Percentiles rank a stretch among this genome's conserved stretches.
Conservation (phyloP, 1,284 basidiomycete genomes). For the Austroboletus rostrupii region DNA sequence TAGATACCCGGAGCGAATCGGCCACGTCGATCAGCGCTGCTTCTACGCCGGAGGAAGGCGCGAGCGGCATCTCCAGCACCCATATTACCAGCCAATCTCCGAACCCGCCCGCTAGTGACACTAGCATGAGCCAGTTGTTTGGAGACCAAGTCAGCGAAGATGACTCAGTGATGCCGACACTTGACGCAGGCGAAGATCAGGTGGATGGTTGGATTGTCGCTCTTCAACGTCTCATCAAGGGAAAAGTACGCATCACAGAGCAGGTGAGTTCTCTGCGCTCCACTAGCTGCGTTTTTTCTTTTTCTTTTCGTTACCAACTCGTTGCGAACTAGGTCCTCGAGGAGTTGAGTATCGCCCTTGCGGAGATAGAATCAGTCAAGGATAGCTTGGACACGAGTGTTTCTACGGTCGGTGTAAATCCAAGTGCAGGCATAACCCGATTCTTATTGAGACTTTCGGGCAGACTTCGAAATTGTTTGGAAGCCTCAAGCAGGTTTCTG, state of each 20-base stretch:
- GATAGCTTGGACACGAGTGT: conserved; percentile 5
- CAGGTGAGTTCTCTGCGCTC: conserved; percentile 15
- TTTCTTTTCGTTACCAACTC: background rate
- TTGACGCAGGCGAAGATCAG: conserved; percentile 7
- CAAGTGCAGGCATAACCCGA: background rate
- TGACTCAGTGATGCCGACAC: background rate
- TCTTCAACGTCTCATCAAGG: conserved; percentile 30
- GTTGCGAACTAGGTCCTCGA: conserved; percentile 20
- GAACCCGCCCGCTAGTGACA: background rate
- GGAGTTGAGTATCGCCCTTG: conserved; percentile 24
- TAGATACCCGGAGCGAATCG: conserved; percentile 4
- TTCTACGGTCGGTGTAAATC: conserved; percentile 15
- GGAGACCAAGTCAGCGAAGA: background rate
- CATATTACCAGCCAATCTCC: conserved; percentile 20
- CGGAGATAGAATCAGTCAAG: conserved; percentile 29
- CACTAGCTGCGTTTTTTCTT: background rate
- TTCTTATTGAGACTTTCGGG: background rate
- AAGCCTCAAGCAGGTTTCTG: conserved; percentile 22
- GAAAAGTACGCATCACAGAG: conserved; percentile 24
- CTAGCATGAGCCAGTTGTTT: background rate
- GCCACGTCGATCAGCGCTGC: conserved; percentile 2
- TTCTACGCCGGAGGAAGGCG: conserved; percentile 2
- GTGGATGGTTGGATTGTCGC: conserved; percentile 15
- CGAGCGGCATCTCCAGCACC: conserved; percentile 15
- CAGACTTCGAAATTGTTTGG: conserved; percentile 18